Base-by-base conservation (phyloP, 805 yeast genomes). In the Ogataea allantospora region DNA sequence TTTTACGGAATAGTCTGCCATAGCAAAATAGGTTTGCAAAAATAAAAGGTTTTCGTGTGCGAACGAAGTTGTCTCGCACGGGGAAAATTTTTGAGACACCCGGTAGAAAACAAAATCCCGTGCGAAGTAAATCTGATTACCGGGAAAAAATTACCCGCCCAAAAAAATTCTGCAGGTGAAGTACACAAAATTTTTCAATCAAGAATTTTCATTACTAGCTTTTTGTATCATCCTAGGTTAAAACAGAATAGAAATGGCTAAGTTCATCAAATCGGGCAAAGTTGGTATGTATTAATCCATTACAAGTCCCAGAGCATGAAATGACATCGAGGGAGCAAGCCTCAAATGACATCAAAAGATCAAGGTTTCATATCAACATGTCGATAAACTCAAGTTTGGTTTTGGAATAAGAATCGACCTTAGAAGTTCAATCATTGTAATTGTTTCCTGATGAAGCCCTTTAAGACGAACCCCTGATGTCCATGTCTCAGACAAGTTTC, bases 191-290 rank as follows among this genome's bases (percentile, higher is more conserved):
- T 38, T 42, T 42, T 42, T 42, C 46, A 42, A 30, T 38, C 40
- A 34, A 38, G 38, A 39, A 42, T 30, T 29, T 38, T 38, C 38
- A 39, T 33, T 41, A 26, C 36, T 36, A 29, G 37, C 40, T 30
- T 30, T 36, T 36, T 36, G 40, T 36, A 25, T 36, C 35, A 13
- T 30, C 33, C 18, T 36, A 36, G 40, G 19, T 32, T 30, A 21
- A 26, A 29, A 29, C 25, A 36, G 35, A 38, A 47, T 44, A 57
- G 70, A 67, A 75, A 89, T 88, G 96, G 96, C 96, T 78, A 93
- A 93, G 78, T 91, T 93, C 84, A 83, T 93, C 77, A 93, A 91
- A 80, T 86, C 98, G 73, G 97, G 97, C 82, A 88, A 85, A 85
- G 98, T 91, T 83, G 97, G 91, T 83, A 82, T 71, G 93, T 82